Base-by-base conservation (phyloP, 2,329 filamentous ascomycete genomes). In the Thermomyces lanuginosus region DNA sequence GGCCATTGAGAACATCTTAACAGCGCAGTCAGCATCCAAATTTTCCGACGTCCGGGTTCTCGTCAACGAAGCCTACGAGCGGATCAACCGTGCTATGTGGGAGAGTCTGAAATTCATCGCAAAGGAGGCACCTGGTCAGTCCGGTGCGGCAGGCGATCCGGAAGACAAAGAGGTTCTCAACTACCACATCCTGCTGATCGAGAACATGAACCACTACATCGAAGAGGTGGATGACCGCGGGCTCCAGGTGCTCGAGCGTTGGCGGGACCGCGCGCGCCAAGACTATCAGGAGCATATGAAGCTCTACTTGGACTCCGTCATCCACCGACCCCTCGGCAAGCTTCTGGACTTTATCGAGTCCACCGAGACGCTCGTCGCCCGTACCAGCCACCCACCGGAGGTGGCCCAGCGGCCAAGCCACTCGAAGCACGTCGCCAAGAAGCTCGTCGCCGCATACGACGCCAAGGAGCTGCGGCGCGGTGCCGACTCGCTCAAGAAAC, bases 151-250 rank as follows among this genome's bases (percentile, higher is more conserved):
- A 10, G 61, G 61, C n/a, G 75, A 79, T 41, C 67, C 70, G 1
- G 89, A 95, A 50, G 89, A 95, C 48, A 95, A 98, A 56, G 84
- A 93, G 51, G 81, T 83, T 4, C 68, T 98, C 34, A 95, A 95
- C 56, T 92, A 92, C 56, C 84, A 95, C 53, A 92, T 98, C 43
- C 66, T 95, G 17, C 66, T 95, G 28, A 95, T 98, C 40, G 86
- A 98, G 53, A 98, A 98, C 52, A 93, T 93, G 83, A 91, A 93
- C 46, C 83, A 92, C 53, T 95, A 92, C 55, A 63, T 89, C 7
- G 84, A 95, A 48, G 84, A 93, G 51, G 77, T 92, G 6, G 81
- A 92, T 39, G 59, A 76, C 9, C 67, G 71, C 10, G 66, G 69
- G 19, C 71, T 89, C 35, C 67, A 77, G 5, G 72, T 92, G 1